Base-by-base conservation (phyloP, 2,329 filamentous ascomycete species). In the Alternaria gansuensis region DNA sequence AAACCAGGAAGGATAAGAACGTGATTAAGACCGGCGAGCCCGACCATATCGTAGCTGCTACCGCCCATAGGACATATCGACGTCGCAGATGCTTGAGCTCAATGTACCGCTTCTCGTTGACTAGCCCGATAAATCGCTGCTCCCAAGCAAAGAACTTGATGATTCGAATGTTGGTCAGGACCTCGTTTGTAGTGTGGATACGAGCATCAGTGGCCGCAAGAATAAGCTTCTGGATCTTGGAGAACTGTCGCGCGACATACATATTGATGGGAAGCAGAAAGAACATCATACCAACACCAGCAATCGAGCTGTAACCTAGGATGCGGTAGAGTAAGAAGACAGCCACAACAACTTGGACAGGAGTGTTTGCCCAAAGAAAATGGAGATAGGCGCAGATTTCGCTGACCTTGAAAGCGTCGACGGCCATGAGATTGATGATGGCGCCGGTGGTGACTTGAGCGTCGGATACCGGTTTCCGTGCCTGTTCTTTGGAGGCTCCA, bases 81-180 rank as follows among this genome's bases (percentile, higher is more conserved):
- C 86, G 86, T 57, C 93, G 89, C 54, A 99, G 79, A 31, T 92
- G 87, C 68, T 85, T 88, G 51, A 99, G 83, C 77, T 99, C 95
- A 3, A 82, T 82, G 41, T 84, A 83, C 62, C 95, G 88, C 80
- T 97, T 97, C 76, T 97, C 94, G 60, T 96, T 90, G 33, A 99
- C 92, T 54, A 92, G 88, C 23, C 87, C 86, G 57, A 91, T 87
- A 75, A 97, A 99, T 2, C 94, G 90, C 69, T 93, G 88, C 77
- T 99, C 95, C 95, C 95, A 99, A 0, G 95, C 94, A 75, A 99
- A 99, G 78, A 95, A 99, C 76, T 99, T 99, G 85, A 99, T 98
- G 75, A 99, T 97, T 51, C 95, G 88, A 66, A 99, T 98, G 71
- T 98, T 99, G 74, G 96, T 93, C 28, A 99, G 82, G 7, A 98